A percentile compares a stretch with the other conserved stretches of the same genome.
phyloP scores from a whole-genome alignment of 2,329 filamentous ascomycete species.

The Xylariaceae sp. region DNA sequence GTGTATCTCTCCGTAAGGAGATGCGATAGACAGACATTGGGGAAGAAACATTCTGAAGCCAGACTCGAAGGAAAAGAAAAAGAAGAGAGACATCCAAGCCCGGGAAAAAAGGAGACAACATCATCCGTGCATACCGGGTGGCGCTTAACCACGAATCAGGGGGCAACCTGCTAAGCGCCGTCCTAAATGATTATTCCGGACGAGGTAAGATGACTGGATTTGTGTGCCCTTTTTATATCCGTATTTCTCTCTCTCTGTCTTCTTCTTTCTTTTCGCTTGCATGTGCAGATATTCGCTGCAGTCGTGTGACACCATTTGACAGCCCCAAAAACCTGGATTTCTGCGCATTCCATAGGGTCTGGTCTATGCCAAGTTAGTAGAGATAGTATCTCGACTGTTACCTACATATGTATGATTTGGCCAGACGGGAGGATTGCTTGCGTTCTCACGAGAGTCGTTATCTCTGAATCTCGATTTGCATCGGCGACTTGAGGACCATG shows the following conservation, averaged over 20 bases:
- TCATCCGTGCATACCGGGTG: background rate
- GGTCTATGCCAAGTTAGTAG: background rate
- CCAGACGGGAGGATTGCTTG: no score
- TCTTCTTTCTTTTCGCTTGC: constrained; percentile 8
- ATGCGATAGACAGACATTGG: no score
- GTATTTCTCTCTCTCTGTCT: background rate
- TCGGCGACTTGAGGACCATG: no score
- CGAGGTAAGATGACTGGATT: background rate
- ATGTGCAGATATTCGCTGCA: background rate
- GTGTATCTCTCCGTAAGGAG: no score
- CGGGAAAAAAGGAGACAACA: background rate
- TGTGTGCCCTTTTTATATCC: background rate
- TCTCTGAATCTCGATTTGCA: no score
- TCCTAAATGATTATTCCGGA: background rate
- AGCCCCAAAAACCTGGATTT: background rate
- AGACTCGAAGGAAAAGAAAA: background rate
- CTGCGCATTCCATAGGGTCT: background rate
- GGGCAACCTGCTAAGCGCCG: constrained; percentile 12
- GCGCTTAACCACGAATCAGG: constrained; percentile 20
- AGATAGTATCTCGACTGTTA: no score
- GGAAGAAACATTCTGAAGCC: no score
- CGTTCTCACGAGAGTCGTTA: no score
- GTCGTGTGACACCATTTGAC: background rate
- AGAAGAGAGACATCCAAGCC: no score
- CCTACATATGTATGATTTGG: no score